Percentiles rank a stretch among this genome's conserved stretches.
These are phyloP conservation scores for Hyaloscypha bicolor DNA, from an alignment of 495 filamentous ascomycete genomes.

Conservation along the genomic window DNA sequence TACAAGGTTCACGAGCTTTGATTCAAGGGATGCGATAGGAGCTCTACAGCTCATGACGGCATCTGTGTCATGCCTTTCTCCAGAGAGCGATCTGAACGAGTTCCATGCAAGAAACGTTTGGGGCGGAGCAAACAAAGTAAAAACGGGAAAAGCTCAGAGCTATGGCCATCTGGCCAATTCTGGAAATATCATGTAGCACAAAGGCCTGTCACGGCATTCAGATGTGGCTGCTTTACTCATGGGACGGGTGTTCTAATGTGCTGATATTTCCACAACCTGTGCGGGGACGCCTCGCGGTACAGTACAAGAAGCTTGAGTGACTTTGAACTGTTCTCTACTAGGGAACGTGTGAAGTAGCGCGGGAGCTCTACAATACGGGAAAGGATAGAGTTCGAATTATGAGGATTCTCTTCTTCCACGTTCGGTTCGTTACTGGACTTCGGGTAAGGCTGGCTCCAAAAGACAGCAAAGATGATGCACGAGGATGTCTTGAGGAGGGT, in stretches of 20 bases:
- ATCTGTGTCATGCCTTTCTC: not conserved
- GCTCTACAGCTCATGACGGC: not conserved
- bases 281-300: no score
- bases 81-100: slow-evolving; percentile 3
- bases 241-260: not conserved
- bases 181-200: not conserved
- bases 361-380: no score
- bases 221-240: not conserved
- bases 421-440: no score
- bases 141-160: not conserved
- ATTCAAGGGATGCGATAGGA: not conserved
- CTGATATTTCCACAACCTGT: no score
- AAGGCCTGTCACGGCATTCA: not conserved
- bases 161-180: not conserved
- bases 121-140: not conserved
- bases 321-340: no score
- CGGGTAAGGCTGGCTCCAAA: not conserved
- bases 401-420: no score
- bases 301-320: no score
- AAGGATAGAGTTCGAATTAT: no score
- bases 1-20: not conserved
- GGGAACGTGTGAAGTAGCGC: no score
- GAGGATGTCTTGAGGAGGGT: not conserved
- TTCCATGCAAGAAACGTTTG: not conserved
- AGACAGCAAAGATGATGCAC: not conserved